Conservation (phyloP, 805 yeast genomes). For the Suhomyces kilbournensis region DNA sequence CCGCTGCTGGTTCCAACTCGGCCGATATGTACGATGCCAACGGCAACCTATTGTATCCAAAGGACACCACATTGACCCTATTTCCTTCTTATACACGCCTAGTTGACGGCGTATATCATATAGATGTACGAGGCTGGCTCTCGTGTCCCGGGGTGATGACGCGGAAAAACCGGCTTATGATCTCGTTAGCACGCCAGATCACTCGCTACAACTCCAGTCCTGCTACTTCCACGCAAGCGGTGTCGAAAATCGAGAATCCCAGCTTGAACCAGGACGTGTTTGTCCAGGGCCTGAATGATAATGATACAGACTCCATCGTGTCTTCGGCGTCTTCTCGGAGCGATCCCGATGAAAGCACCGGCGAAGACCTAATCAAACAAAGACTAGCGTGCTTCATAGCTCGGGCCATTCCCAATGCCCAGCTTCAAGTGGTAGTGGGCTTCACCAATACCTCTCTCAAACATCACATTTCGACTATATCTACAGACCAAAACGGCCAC, state of each 20-base stretch:
- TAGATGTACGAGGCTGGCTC: constrained; percentile 70
- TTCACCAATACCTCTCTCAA: constrained; percentile 22
- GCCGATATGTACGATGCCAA: constrained; percentile 26
- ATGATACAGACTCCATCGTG: neutral
- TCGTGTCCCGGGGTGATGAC: constrained; percentile 67
- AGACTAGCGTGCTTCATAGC: constrained; percentile 72
- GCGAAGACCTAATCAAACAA: constrained; percentile 53
- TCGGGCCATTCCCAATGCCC: constrained; percentile 57
- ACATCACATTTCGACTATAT: constrained; percentile 17
- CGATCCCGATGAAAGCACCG: constrained; percentile 6
- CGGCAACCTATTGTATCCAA: constrained; percentile 41
- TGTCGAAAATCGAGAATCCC: constrained; percentile 25
- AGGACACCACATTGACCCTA: constrained; percentile 57
- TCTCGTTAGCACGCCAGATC: constrained; percentile 67
- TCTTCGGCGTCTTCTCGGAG: constrained; percentile 4
- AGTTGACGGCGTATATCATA: constrained; percentile 31
- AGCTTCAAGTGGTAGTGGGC: constrained; percentile 54
- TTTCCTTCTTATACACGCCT: constrained; percentile 37
- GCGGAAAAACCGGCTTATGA: constrained; percentile 66
- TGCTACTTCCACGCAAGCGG: constrained; percentile 15
- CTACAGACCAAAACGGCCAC: constrained; percentile 67
- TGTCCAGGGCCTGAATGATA: constrained; percentile 4
- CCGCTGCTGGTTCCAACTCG: neutral
- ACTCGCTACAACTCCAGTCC: constrained; percentile 36
- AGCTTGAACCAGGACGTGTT: constrained; percentile 22